Base-by-base conservation (phyloP, 495 filamentous ascomycete species). In the Lasiosphaeria ovina region DNA sequence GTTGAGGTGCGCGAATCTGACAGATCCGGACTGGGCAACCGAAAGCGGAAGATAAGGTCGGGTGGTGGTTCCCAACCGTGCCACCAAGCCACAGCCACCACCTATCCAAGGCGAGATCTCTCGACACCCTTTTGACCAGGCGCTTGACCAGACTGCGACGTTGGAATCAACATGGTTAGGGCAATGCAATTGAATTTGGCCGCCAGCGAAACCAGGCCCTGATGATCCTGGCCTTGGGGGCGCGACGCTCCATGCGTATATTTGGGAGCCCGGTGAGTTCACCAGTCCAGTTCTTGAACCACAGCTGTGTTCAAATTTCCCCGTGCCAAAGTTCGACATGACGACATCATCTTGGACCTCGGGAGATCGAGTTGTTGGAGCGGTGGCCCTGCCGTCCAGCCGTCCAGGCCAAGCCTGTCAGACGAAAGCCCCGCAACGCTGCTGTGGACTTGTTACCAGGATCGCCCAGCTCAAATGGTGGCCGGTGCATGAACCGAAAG, bases 401-500 rank as follows among this genome's bases (percentile, higher is more conserved):
- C 12, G 6, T 47, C 8, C 44, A 47, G 12, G 44, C 12, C 44
- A 9, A 14, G 44, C 12, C 44, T 47, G 44, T 47, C 44, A 47
- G 16, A 7, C 12, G 44, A 47, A 11, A n/a, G 44, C 44, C 16
- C 44, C 12, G 44, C 11, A 47, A 24, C 24, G 24, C 44, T 49
- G 16, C 56, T 12, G 54, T 10, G 32, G 16, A 35, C 32, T 52
- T 9, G 12, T 52, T 44, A 38, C 35, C 47, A 34, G 54, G 59
- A 45, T 33, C 32, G 24, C 48, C 53, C 57, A 50, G 57, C n/a
- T 32, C 57, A 44, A 38, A 44, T 32, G 38, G 48, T 52, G 60
- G 60, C 33, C 54, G 50, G 54, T 62, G 54, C 60, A 62, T 58
- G 47, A 53, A 52, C 54, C 38, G 7, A 33, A 42, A 44, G 24